Percentiles rank a stretch among this genome's conserved stretches.
phyloP scores from a whole-genome alignment of 768 basidiomycete species.

The Suillus sp. region DNA sequence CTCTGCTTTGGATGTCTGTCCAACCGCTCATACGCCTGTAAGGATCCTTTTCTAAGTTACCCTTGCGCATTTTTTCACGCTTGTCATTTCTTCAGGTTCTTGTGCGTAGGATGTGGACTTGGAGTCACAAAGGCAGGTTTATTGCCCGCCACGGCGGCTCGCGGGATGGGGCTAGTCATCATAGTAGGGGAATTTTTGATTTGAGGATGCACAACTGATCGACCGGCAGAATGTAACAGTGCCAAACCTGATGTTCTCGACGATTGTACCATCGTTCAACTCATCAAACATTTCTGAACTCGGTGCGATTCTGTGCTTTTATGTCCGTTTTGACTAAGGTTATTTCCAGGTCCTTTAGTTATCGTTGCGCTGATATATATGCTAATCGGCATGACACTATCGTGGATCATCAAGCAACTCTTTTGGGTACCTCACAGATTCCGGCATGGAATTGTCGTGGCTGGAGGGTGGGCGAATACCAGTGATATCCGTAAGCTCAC shows the following conservation, averaged over 20 bases:
- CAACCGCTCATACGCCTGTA: conserved; percentile 63
- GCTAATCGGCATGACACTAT: conserved; percentile 51
- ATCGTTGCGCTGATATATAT: conserved; percentile 63
- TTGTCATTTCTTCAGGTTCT: conserved; percentile 39
- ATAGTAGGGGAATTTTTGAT: conserved; percentile 39
- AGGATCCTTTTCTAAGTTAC: conserved; percentile 21
- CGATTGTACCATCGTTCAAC: conserved; percentile 67
- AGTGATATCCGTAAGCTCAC: conserved; percentile 65
- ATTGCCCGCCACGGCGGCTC: conserved; percentile 58
- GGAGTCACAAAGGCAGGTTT: conserved; percentile 60
- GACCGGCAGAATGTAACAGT: not conserved
- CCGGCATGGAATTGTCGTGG: conserved; percentile 67
- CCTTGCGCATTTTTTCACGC: conserved; percentile 13
- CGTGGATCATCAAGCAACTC: conserved; percentile 55
- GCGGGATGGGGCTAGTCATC: conserved; percentile 60
- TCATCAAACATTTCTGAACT: conserved; percentile 56
- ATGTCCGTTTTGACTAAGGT: not conserved
- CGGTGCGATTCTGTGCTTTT: conserved; percentile 38
- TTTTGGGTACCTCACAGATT: conserved; percentile 84
- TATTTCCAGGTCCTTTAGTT: conserved; percentile 57
- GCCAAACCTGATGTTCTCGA: conserved; percentile 70
- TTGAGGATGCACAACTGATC: conserved; percentile 8
- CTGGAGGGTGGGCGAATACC: conserved; percentile 69
- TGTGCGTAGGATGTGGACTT: conserved; percentile 59
- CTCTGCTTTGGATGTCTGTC: conserved; percentile 64